These are phyloP conservation scores for Saccharomycopsis hybrid DNA, from an alignment of 1,139 yeast species.

Conservation along the genomic window DNA sequence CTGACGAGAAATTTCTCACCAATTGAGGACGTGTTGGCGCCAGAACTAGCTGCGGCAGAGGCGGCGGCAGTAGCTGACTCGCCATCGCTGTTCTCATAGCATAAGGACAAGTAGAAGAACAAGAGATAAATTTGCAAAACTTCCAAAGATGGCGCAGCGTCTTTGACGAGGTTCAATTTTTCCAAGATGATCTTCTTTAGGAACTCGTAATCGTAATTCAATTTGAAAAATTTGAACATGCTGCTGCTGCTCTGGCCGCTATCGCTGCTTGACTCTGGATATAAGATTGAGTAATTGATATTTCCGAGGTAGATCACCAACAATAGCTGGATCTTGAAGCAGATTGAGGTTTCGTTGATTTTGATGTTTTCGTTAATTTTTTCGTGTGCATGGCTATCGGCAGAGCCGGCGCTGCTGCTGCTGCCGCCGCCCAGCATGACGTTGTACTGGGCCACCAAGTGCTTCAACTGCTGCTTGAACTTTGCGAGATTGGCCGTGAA, in stretches of 20 bases:
- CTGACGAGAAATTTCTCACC: not conserved
- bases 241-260: not conserved
- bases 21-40: too few relatives aligned
- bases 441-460: conserved; percentile 12
- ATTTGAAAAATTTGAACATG: conserved; percentile 14
- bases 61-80: not conserved
- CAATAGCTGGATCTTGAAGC: conserved; percentile 18
- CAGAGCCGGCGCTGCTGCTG: not conserved
- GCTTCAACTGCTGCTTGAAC: conserved; percentile 12
- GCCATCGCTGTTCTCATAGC: not conserved
- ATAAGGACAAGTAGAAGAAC: conserved; percentile 12
- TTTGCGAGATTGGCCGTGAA: conserved; percentile 13
- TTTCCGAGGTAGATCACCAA: conserved; percentile 18
- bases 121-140: conserved; percentile 8
- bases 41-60: too few relatives aligned
- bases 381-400: not conserved
- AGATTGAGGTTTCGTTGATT: conserved; percentile 12
- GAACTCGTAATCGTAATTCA: conserved; percentile 15
- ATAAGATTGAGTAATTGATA: conserved; percentile 16
- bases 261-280: not conserved
- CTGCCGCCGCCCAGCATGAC: too few relatives aligned
- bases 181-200: conserved; percentile 6
- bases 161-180: not conserved
- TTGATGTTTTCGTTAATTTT: not conserved
- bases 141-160: not conserved